Evolutionary conservation across 2,329 filamentous ascomycete genomes (phyloP), one percentile per base, ranked within the genome.

Genomic region (Tolypocladium ophioglossoides): DNA sequence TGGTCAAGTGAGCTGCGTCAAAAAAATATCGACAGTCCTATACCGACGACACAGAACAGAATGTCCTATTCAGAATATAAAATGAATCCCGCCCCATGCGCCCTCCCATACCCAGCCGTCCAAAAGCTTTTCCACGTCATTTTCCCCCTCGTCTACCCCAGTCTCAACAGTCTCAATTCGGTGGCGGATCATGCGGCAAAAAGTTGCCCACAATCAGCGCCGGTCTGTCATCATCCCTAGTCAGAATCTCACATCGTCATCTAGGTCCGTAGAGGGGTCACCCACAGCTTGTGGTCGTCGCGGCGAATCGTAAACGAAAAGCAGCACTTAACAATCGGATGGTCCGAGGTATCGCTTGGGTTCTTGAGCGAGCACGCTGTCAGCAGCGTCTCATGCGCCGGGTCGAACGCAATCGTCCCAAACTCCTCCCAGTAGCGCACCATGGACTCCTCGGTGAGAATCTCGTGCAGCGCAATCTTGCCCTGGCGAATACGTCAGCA

Each of bases 381-480:
- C 61, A 99, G 76, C 64, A 99, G 89, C 24, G 92, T 95, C 68
- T 99, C 96, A 67, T 97, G 94, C 11, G 83, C 85, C 55, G 86
- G 84, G 66, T 99, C 94, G 70, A 99, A 99, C 11, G 94, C 95
- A 63, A 99, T 97, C 6, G 91, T 92, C 51, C 92, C 91, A 66
- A 99, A 99, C 65, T 99, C 96, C 71, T 99, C 94, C 94, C 94
- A 99, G 66, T 99, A 99, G 63, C 89, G 89, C 53, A 97, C 94
- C 57, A 96, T 82, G 41, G 91, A 95, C 57, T 95, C 90, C 73
- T 99, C 94, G 2, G 90, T 91, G 47, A 99, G 83, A 58, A 99
- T 95, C 68, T 99, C 91, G 68, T 99, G 94, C 50, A 99, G 80
- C 14, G 94, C 89, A 59, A 97, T 86, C 64, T 95, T 95, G 57